These are phyloP conservation scores for Danielozyma ontarioensis DNA, from an alignment of 805 yeast species.

Conservation along the genomic window DNA sequence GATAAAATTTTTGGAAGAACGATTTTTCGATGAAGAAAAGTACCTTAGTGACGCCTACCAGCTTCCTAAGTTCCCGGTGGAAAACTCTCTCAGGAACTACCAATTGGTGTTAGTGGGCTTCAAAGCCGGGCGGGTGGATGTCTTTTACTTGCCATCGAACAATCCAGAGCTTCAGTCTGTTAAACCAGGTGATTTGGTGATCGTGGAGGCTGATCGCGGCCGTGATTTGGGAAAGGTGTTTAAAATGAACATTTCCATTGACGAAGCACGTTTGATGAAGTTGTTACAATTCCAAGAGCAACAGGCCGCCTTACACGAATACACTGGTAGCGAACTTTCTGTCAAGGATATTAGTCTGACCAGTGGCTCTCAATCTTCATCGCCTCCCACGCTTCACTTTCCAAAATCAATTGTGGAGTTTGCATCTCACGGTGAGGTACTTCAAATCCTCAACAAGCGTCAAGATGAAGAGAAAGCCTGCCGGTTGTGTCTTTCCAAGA, in stretches of 20 bases:
- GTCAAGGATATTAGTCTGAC: constrained; percentile 15
- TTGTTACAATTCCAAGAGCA: constrained; percentile 66
- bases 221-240: constrained; percentile 67
- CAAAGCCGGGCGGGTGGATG: constrained; percentile 76
- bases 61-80: constrained; percentile 24
- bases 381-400: constrained; percentile 48
- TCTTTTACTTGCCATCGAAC: constrained; percentile 52
- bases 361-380: constrained; percentile 6
- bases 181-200: constrained; percentile 60
- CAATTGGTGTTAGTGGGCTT: constrained; percentile 48
- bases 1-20: constrained; percentile 18
- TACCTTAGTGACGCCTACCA: constrained; percentile 25
- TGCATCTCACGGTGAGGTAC: constrained; percentile 59
- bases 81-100: constrained; percentile 12
- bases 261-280: constrained; percentile 65
- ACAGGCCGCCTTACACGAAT: constrained; percentile 51
- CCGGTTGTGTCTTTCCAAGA: constrained; percentile 53
- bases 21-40: constrained; percentile 25
- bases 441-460: constrained; percentile 52
- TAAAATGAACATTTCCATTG: constrained; percentile 51
- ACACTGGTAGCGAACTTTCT: constrained; percentile 16
- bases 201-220: constrained; percentile 84
- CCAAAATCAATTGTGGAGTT: constrained; percentile 65
- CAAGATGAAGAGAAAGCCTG: constrained; percentile 59
- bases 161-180: constrained; percentile 23